Evolutionary conservation across 2,329 filamentous ascomycete species (phyloP), one percentile per base, ranked within the genome.

Genomic region (Aspergillus melleus): DNA sequence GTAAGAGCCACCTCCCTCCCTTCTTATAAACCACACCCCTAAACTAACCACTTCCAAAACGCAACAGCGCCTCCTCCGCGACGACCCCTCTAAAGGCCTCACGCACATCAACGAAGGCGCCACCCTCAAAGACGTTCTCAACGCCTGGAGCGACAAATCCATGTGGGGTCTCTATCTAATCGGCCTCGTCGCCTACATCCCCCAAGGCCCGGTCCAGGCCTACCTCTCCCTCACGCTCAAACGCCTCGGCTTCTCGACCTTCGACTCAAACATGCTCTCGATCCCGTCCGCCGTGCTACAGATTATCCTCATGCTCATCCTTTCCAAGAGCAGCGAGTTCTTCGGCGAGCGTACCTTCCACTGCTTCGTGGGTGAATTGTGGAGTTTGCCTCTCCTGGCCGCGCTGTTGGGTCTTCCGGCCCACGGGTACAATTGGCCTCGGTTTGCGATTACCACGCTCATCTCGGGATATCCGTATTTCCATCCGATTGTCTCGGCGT

Each of bases 211-310:
- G 1, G 77, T 81, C 0, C 71, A 74, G 36, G 75, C 76, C 0
- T 87, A 86, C 59, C 72, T 88, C 9, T 85, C 84, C 0, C 76
- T 87, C 11, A 85, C 82, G 0, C 76, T 88, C 2, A 68, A 64
- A 52, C 57, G 63, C 2, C 64, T 73, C 36, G 71, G 69, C 11
- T 73, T 72, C 59, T 64, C 66, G 6, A 70, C 68, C 1, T 73
- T 73, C 61, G 65, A 72, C 49, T 60, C 71, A 2, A 73, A 72
- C 59, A 70, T 73, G 69, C 66, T 73, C 2, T 63, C 65, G 3
- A 70, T 72, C 42, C 71, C 71, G 4, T 69, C 65, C 4, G 67
- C 68, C 2, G 68, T 57, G 2, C 69, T 84, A 0, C 81, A 83
- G 63, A 82, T 85, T 61, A 67, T 84, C 57, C 79, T 80, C 32